Conservation (phyloP, 2,329 filamentous ascomycete species). For the Tolypocladium tropicale region DNA sequence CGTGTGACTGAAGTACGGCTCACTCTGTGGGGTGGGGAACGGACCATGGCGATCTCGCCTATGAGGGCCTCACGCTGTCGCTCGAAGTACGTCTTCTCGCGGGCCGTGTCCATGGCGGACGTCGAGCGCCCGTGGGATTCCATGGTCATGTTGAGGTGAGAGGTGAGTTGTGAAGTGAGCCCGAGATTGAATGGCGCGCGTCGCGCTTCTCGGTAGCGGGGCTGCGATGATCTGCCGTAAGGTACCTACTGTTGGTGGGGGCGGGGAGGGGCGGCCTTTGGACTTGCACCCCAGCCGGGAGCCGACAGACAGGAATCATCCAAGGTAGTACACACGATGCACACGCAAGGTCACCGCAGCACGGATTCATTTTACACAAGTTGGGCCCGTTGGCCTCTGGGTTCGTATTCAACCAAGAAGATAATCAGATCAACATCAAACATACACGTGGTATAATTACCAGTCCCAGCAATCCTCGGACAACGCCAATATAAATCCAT, state of each 20-base stretch:
- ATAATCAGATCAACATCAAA: background rate
- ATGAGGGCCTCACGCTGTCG: conserved; percentile 64
- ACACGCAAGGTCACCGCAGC: too few relatives aligned
- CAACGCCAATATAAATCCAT: background rate
- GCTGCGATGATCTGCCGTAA: too few relatives aligned
- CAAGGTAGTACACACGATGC: too few relatives aligned
- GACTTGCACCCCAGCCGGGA: too few relatives aligned
- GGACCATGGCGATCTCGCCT: conserved; percentile 61
- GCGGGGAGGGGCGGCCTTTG: too few relatives aligned
- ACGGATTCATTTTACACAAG: too few relatives aligned
- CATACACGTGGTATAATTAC: background rate
- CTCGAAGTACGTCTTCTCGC: conserved; percentile 58
- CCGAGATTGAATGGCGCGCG: background rate
- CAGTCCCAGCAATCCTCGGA: background rate
- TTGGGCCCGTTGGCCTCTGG: too few relatives aligned
- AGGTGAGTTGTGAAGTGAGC: background rate
- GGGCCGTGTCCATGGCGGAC: conserved; percentile 15
- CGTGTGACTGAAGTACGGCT: background rate
- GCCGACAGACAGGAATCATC: too few relatives aligned
- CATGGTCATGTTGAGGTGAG: conserved; percentile 21
- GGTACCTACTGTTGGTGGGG: too few relatives aligned
- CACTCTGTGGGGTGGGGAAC: conserved; percentile 8
- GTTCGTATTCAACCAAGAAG: background rate
- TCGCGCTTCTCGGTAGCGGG: background rate
- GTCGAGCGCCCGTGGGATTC: conserved; percentile 18